Base-by-base conservation (phyloP, 257 asterid species). In the Lithospermum erythrorhizon region DNA sequence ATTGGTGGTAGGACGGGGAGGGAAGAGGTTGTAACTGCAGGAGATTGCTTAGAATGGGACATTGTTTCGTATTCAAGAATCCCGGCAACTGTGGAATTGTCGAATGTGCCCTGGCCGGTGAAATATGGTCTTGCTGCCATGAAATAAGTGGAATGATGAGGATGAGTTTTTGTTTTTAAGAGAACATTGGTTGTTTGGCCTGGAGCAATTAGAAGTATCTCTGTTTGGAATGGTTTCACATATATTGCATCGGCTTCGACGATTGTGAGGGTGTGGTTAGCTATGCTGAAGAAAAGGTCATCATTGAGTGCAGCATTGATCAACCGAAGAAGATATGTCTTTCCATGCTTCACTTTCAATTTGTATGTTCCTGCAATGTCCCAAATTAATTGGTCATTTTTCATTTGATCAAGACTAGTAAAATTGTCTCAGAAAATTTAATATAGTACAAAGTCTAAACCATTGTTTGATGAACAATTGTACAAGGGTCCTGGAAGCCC, bases 261-360 rank as follows among this genome's bases (percentile, higher is more conserved):
- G 0, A 82, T 71, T 0, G 87, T 69, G 35, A 85, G n/a, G 1
- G 84, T 66, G 60, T 85, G 94, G 65, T 78, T 82, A 0, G 84
- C 69, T 32, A 82, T 73, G 0, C 74, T 66, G 69, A 85, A 84
- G 71, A 87, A 84, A 3, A 87, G 90, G 0, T 84, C 94, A 18
- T 84, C 95, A 47, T 87, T 84, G 68, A 87, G 83, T 22, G 94
- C 95, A 72, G 84, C 94, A n/a, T 82, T 87, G 80, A 86, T 83
- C 49, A 86, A 21, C 0, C 95, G 82, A 9, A 87, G 84, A 6
- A 87, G 71, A 62, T 87, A 84, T 3, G 90, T 80, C 67, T 82
- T 84, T 21, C 83, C 84, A 0, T 85, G 79, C 72, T 72, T 76
- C 67, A 80, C 94, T 70, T 71, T 85, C 60, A 80, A 73, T 74